phyloP scores from a whole-genome alignment of 306 rosid species.

The Vigna trinervia region DNA sequence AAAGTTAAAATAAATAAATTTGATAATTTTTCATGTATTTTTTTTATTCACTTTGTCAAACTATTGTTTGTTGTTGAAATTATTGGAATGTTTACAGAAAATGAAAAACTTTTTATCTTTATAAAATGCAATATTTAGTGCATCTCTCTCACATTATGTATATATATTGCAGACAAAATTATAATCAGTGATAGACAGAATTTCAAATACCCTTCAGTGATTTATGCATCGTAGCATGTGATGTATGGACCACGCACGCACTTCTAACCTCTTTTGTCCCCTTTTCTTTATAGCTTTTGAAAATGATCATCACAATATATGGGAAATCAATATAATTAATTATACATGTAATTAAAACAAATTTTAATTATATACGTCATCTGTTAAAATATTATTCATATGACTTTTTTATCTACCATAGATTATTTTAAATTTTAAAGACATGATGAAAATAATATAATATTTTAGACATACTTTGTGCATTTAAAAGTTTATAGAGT shows the following conservation, averaged over 20 bases:
- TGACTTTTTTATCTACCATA: no score
- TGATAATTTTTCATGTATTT: neutral
- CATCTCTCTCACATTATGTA: neutral
- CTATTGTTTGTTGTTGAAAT: neutral
- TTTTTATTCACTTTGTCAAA: neutral
- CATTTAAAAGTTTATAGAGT: no score
- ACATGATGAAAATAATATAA: no score
- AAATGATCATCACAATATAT: neutral
- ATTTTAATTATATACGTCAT: no score
- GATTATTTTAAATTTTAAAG: no score
- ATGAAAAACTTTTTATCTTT: neutral
- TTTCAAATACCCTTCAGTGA: neutral
- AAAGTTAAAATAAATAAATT: neutral
- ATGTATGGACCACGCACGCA: neutral
- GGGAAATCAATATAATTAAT: no score
- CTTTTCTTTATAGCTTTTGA: neutral
- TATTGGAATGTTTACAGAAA: neutral
- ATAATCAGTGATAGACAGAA: neutral
- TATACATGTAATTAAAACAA: no score
- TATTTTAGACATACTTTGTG: no score
- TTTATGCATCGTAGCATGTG: conserved; percentile 3
- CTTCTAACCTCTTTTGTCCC: neutral
- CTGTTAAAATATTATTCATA: no score
- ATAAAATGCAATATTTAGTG: neutral
- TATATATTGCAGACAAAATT: neutral